These are phyloP conservation scores for Nemania sp. DNA, from an alignment of 2,329 filamentous ascomycete genomes.

Conservation along the genomic window DNA sequence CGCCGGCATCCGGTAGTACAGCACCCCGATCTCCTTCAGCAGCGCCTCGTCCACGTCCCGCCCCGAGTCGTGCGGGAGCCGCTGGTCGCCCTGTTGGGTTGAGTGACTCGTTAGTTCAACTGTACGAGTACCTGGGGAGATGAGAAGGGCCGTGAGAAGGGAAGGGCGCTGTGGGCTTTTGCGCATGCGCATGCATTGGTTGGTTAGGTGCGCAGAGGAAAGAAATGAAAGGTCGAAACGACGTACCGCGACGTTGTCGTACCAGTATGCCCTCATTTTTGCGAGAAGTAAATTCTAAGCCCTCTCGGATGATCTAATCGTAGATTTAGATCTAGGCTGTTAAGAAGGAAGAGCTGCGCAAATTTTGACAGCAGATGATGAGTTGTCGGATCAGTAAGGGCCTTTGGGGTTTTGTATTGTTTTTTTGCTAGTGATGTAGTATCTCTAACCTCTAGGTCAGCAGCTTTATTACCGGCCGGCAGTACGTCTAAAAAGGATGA, in stretches of 20 bases:
- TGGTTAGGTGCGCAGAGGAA: too few species aligned
- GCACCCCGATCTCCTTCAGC: conserved; percentile 75
- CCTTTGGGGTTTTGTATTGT: too few species aligned
- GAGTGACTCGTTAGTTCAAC: conserved; percentile 12
- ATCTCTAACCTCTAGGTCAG: too few species aligned
- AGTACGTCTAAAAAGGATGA: conserved; percentile 31
- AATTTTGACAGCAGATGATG: not conserved
- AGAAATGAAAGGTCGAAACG: not conserved
- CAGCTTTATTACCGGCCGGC: not conserved
- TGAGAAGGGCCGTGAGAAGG: not conserved
- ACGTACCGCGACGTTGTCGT: conserved; percentile 49
- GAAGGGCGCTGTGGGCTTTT: not conserved
- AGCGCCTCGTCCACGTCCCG: conserved; percentile 65
- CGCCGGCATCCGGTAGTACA: conserved; percentile 71
- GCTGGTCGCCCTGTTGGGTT: conserved; percentile 79
- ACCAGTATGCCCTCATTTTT: conserved; percentile 61
- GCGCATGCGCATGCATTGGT: too few species aligned
- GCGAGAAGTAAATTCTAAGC: not conserved
- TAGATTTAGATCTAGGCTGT: too few species aligned
- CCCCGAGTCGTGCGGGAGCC: conserved; percentile 85
- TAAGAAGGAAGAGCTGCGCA: too few species aligned
- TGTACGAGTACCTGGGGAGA: not conserved
- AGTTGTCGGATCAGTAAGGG: not conserved
- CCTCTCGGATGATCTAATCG: too few species aligned
- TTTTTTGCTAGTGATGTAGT: too few species aligned